Evolutionary conservation across 2,329 filamentous ascomycete genomes (phyloP), one percentile per base, ranked within the genome.

Genomic region (Thyridium curvatum): DNA sequence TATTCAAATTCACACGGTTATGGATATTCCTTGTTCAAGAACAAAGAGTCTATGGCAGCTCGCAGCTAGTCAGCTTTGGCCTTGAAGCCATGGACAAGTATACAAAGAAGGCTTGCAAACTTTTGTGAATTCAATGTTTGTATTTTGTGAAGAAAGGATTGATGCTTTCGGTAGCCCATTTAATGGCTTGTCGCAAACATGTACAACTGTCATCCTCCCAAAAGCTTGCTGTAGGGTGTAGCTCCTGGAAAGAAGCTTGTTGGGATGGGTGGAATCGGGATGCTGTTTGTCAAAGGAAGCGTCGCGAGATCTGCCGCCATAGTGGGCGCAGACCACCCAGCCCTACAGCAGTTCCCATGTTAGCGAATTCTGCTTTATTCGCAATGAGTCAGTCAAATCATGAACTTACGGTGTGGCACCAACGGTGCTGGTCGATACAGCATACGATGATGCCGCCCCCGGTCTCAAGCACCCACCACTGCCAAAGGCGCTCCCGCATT

Each of bases 401-500:
- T 26, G 21, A 26, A 41, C 41, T 37, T 30, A 42, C 42, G 34
- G 41, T 17, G 36, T 39, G 2, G 33, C 40, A 18, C 37, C 35
- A 13, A 37, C 35, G 28, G 38, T 47, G 34, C 30, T 32, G 21
- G 38, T 41, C 13, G 35, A 33, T 12, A 35, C 39, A 8, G 39
- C 36, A 38, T 42, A 42, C 13, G 40, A 32, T 13, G 41, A 39
- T 7, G 32, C 34, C 13, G 39, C 8, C 13, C 40, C 41, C 2
- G 16, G 18, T 14, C 37, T 32, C 17, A 52, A 37, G 18, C 50
- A 52, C 5, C 18, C 48, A 2, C 50, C 50, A 5, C 3, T 33
- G 10, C 48, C 50, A 29, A 49, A 52, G 6, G 47, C 42, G 31
- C 47, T 51, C 18, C 32, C 32, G 38, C 48, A 51, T 18, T 44